Evolutionary conservation across 169 alveolate species (phyloP), one percentile per base, ranked within the genome.

Genomic region (Plasmodium gallinaceum): DNA sequence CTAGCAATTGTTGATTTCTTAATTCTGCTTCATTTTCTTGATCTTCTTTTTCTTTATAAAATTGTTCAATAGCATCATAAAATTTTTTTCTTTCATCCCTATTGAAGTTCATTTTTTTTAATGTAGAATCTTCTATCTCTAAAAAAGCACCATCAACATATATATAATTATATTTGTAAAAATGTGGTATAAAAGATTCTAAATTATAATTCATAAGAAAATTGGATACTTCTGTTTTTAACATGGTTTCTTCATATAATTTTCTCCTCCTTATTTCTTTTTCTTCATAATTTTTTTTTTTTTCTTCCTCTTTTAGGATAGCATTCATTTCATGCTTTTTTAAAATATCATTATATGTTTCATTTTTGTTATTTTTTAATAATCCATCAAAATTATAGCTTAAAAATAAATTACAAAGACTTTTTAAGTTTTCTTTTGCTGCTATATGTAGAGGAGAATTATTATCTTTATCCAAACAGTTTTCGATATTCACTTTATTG

Each of bases 401-500:
- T 74, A 86, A 60, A 46, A 71, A 86, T 8, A 86, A 58, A 18
- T 86, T 58, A 45, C 92, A 86, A 43, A 86, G 20, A n/a, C 42
- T 74, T 62, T 58, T 69, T 48, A 70, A 39, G 52, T 86, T 71
- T 48, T 86, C 92, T 39, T 61, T 86, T 37, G 92, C 92, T 60
- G 92, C 88, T 43, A 86, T 86, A 71, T 86, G 92, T 70, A 86
- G 39, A 12, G 92, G 92, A 32, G 88, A 48, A 86, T 86, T 86
- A 60, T 72, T 72, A 14, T 86, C 87, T 14, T 46, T 51, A 73
- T 86, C 87, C 7, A 86, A 24, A 51, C 92, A 86, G 58, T 86
- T 71, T 58, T 86, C 61, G 20, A 86, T 72, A 54, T 86, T 68
- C 45, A 86, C 66, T 65, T 86, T 70, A n/a, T 86, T 61, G 12